Percentiles rank a stretch among this genome's conserved stretches.
These are phyloP conservation scores for Leptosphaerulina australis DNA, from an alignment of 2,329 filamentous ascomycete species.

Conservation along the genomic window DNA sequence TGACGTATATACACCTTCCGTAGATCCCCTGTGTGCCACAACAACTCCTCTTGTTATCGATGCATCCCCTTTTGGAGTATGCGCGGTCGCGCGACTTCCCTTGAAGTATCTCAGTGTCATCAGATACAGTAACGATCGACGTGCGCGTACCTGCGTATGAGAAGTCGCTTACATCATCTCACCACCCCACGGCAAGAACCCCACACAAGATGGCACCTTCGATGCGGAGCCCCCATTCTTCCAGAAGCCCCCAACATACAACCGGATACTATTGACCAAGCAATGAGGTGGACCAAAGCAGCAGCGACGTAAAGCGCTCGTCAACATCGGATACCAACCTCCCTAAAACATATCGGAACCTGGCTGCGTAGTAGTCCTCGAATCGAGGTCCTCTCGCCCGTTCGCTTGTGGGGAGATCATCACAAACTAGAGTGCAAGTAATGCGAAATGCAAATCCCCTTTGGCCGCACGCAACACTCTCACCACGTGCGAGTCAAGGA, in stretches of 20 bases:
- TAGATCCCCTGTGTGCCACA: background rate
- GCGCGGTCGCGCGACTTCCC: background rate
- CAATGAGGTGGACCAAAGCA: background rate
- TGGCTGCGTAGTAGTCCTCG: background rate
- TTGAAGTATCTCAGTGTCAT: background rate
- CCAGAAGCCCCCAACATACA: conserved; percentile 3
- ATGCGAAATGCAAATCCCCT: conserved; percentile 2
- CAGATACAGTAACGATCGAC: conserved; percentile 6
- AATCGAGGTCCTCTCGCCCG: background rate
- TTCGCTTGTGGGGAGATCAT: conserved; percentile 9
- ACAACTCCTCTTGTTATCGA: background rate
- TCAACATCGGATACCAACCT: background rate
- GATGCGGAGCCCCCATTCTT: conserved; percentile 12
- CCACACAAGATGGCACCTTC: background rate
- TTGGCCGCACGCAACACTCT: background rate
- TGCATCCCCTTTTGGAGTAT: background rate
- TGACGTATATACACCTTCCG: conserved; percentile 4
- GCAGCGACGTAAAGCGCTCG: background rate
- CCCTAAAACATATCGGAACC: background rate
- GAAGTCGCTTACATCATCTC: conserved; percentile 4
- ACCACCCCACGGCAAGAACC: background rate
- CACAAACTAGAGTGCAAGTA: conserved; percentile 1
- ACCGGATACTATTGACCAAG: background rate
- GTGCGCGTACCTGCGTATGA: conserved; percentile 11
- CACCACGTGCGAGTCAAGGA: background rate